Base-by-base conservation (phyloP, 805 yeast genomes). In the Barnettozyma botsteinii region DNA sequence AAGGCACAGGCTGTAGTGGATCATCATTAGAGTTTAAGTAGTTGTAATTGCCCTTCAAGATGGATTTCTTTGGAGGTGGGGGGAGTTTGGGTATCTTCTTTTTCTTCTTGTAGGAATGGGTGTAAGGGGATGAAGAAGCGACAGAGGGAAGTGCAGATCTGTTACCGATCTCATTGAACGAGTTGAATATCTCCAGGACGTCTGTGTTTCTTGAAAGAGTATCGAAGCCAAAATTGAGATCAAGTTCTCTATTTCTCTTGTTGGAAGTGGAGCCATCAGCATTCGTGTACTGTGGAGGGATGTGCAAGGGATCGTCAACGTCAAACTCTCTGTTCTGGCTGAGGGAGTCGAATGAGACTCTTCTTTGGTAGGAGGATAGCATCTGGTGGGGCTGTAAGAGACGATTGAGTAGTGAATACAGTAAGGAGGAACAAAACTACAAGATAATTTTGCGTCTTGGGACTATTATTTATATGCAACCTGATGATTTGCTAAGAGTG, bases 331-430 rank as follows among this genome's bases (percentile, higher is more conserved):
- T 29, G 32, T 48, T 40, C 9, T 56, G 55, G 4, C 46, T 24
- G 3, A 55, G 41, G 5, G 55, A 50, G 46, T 55, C 56, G 38
- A 55, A 55, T 8, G 57, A 50, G 22, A 55, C 55, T 31, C 51
- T 45, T 19, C 52, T 41, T 32, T 44, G 37, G 41, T 51, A 55
- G 3, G 52, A 28, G 2, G 46, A 19, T 10, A 43, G 37, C 48
- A 44, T 43, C 12, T n/a, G n/a, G n/a, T n/a, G n/a, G n/a, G n/a
- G n/a, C n/a, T n/a, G n/a, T n/a, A n/a, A n/a, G n/a, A n/a, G n/a
- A n/a, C n/a, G n/a, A n/a, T n/a, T n/a, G n/a, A n/a, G n/a, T n/a
- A n/a, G n/a, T n/a, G n/a, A n/a, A n/a, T n/a, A n/a, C n/a, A n/a
- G n/a, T n/a, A n/a, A n/a, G n/a, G n/a, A n/a, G n/a, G n/a, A n/a